phyloP scores from a whole-genome alignment of 2,329 filamentous ascomycete genomes.

The Penicillium sp. region DNA sequence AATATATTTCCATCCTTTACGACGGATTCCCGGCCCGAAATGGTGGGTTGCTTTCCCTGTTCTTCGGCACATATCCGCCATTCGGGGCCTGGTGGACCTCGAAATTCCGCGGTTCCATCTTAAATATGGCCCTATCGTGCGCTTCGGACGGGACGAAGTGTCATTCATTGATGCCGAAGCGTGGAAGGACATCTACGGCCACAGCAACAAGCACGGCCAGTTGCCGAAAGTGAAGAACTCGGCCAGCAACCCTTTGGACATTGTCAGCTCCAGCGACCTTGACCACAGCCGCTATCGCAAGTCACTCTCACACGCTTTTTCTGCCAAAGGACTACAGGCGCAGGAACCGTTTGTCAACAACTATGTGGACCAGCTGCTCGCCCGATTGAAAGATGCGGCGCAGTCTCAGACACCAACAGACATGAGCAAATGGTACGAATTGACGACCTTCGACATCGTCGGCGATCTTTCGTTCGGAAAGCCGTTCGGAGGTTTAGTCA shows the following conservation, averaged over 20 bases:
- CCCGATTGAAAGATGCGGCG: too few species aligned
- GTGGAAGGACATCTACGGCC: conserved; percentile 11
- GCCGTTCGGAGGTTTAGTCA: conserved; percentile 7
- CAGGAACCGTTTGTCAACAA: neutral
- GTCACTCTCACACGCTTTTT: neutral
- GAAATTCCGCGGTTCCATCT: neutral
- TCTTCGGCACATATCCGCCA: neutral
- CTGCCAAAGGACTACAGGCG: neutral
- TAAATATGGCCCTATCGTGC: neutral
- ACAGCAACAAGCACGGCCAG: neutral
- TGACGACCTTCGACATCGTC: conserved; percentile 30
- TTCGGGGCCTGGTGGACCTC: neutral
- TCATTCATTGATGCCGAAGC: neutral
- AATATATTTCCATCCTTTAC: neutral
- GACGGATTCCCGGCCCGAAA: neutral
- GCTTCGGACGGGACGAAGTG: neutral
- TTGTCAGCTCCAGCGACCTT: neutral
- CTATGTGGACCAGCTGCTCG: neutral
- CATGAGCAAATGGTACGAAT: neutral
- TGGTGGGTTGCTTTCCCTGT: neutral
- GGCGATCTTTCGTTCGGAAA: conserved; percentile 28
- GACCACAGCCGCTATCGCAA: neutral
- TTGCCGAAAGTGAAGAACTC: too few species aligned
- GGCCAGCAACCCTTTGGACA: conserved; percentile 10
- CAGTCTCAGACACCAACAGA: neutral